Evolutionary conservation across 2,329 filamentous ascomycete species (phyloP).

Genomic region (Diaporthe capsici): DNA sequence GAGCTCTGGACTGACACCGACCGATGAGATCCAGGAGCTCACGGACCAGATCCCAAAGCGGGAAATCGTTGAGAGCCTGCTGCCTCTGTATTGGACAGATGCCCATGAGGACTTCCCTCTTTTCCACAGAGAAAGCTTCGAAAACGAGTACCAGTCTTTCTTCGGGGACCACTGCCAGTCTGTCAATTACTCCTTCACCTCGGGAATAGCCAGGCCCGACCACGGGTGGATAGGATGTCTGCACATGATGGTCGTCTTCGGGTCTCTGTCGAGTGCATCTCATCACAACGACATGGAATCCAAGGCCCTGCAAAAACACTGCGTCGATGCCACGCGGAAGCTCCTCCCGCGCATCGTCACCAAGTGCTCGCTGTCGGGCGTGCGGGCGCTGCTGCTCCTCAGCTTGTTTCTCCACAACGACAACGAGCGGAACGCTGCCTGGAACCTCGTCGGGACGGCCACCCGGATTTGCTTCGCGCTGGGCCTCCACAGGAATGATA

Average conservation of each 20-base stretch:
- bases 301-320: slow-evolving; percentile 45
- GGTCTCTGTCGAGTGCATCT: slow-evolving; percentile 44
- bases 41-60: slow-evolving; percentile 1
- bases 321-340: slow-evolving; percentile 46
- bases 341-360: slow-evolving; percentile 50
- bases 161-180: background rate
- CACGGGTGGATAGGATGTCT: slow-evolving; percentile 24
- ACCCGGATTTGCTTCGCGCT: slow-evolving; percentile 51
- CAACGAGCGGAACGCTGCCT: slow-evolving; percentile 55
- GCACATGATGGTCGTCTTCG: slow-evolving; percentile 36
- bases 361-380: slow-evolving; percentile 51
- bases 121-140: slow-evolving; percentile 12
- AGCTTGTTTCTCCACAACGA: slow-evolving; percentile 55
- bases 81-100: background rate
- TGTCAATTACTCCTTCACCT: background rate
- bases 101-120: slow-evolving; percentile 16
- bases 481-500: slow-evolving; percentile 51
- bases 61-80: background rate
- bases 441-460: slow-evolving; percentile 53
- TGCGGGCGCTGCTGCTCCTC: slow-evolving; percentile 51
- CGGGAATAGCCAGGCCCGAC: background rate
- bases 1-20: background rate
- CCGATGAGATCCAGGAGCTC: slow-evolving; percentile 23
- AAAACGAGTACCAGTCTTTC: slow-evolving; percentile 15
- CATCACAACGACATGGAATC: slow-evolving; percentile 47